Evolutionary conservation across 176 grass and related monocot species (phyloP).

Genomic region (Aegilops tauschii): DNA sequence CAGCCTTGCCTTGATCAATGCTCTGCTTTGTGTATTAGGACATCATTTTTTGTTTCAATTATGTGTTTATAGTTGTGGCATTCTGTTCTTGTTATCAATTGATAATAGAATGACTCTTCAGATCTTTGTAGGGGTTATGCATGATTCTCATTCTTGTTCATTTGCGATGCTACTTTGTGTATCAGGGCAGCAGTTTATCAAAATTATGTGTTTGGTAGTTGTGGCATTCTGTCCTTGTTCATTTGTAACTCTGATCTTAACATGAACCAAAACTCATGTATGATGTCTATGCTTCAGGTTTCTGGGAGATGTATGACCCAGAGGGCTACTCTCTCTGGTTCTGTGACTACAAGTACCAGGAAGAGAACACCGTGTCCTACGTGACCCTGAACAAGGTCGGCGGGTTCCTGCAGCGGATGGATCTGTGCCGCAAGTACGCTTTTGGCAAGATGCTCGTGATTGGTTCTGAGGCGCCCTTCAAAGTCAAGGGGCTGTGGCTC

Average conservation of each 20-base stretch:
- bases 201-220: too few relatives aligned
- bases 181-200: too few relatives aligned
- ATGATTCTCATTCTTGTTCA: too few relatives aligned
- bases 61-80: too few relatives aligned
- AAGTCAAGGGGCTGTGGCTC: conserved; percentile 95
- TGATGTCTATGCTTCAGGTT: conserved; percentile 51
- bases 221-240: too few relatives aligned
- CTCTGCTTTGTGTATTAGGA: too few relatives aligned
- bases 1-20: too few relatives aligned
- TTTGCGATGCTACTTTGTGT: too few relatives aligned
- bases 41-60: too few relatives aligned
- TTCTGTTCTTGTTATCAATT: too few relatives aligned
- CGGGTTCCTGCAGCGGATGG: conserved; percentile 95
- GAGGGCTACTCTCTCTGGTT: conserved; percentile 99
- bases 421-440: conserved; percentile 81
- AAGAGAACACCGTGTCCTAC: conserved; percentile 85
- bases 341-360: conserved; percentile 98
- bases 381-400: conserved; percentile 96
- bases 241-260: not conserved
- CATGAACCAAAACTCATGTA: not conserved
- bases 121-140: too few relatives aligned
- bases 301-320: conserved; percentile 98
- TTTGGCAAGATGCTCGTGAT: conserved; percentile 99
- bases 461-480: conserved; percentile 71
- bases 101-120: too few relatives aligned